Evolutionary conservation across 2,329 filamentous ascomycete species (phyloP).

Genomic region (Didymella pomorum): DNA sequence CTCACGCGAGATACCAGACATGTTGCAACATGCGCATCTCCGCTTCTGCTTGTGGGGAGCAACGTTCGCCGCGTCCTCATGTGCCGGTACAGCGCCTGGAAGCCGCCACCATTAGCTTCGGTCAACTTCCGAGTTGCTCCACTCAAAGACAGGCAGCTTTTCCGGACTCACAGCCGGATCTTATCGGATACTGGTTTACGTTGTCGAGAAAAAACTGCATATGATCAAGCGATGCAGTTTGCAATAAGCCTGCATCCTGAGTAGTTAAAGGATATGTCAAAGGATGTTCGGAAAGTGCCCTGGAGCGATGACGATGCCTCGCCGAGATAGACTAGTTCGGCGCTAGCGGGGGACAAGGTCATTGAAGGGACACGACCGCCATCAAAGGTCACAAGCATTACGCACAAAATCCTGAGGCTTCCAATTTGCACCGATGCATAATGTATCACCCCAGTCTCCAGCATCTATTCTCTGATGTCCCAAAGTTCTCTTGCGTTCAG

Average conservation of each 20-base stretch:
- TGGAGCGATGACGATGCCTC: background rate
- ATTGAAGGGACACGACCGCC: too few species aligned
- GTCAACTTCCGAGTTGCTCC: background rate
- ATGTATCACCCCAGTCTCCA: background rate
- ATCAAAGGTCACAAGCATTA: background rate
- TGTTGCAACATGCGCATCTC: background rate
- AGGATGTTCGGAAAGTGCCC: background rate
- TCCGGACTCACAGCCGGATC: background rate
- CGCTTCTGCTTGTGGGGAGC: background rate
- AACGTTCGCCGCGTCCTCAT: background rate
- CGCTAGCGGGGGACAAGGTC: background rate
- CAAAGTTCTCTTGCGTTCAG: slow-evolving; percentile 1
- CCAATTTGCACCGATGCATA: background rate
- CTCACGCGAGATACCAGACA: background rate
- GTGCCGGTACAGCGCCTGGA: background rate
- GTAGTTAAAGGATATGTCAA: too few species aligned
- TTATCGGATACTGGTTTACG: background rate
- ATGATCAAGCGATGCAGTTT: too few species aligned
- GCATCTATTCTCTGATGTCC: background rate
- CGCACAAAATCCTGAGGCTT: background rate
- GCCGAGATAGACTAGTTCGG: background rate
- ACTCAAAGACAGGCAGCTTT: background rate
- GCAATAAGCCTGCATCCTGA: background rate
- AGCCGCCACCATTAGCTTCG: background rate
- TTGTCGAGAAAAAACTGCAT: too few species aligned